Evolutionary conservation across 2,329 filamentous ascomycete genomes (phyloP).

Genomic region (Fusarium sp.): DNA sequence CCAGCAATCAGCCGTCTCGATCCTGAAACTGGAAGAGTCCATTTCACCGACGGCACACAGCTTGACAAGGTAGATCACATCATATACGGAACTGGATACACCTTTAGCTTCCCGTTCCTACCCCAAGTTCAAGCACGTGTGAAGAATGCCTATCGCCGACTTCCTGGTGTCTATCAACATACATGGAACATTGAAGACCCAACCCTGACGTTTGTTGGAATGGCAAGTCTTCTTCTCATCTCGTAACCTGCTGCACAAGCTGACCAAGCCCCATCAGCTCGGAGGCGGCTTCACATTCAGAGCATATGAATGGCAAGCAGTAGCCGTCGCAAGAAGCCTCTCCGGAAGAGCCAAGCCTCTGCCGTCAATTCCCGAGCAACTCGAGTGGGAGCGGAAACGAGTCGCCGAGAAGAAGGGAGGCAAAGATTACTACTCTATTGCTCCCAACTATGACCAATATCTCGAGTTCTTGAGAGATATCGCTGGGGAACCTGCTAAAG

Average conservation of each 20-base stretch:
- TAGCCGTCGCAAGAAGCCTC: slow-evolving; percentile 24
- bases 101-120: slow-evolving; percentile 22
- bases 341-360: slow-evolving; percentile 22
- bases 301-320: slow-evolving; percentile 37
- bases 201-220: slow-evolving; percentile 25
- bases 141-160: slow-evolving; percentile 12
- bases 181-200: slow-evolving; percentile 32
- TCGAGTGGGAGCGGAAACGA: slow-evolving; percentile 32
- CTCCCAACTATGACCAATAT: slow-evolving; percentile 23
- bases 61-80: slow-evolving; percentile 21
- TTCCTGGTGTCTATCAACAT: slow-evolving; percentile 27
- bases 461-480: slow-evolving; percentile 25
- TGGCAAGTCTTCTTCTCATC: not conserved
- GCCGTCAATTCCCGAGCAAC: slow-evolving; percentile 17
- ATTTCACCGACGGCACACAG: slow-evolving; percentile 16
- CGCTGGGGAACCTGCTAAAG: slow-evolving; percentile 25
- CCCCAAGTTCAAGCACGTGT: slow-evolving; percentile 9
- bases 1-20: slow-evolving; percentile 15
- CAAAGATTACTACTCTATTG: slow-evolving; percentile 36
- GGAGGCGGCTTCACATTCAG: slow-evolving; percentile 37
- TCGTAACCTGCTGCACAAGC: not conserved
- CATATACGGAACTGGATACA: slow-evolving; percentile 29
- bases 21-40: not conserved
- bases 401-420: slow-evolving; percentile 31
- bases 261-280: slow-evolving; percentile 1